Evolutionary conservation across 2,329 filamentous ascomycete genomes (phyloP).

Genomic region (Zymoseptoria crescenta): DNA sequence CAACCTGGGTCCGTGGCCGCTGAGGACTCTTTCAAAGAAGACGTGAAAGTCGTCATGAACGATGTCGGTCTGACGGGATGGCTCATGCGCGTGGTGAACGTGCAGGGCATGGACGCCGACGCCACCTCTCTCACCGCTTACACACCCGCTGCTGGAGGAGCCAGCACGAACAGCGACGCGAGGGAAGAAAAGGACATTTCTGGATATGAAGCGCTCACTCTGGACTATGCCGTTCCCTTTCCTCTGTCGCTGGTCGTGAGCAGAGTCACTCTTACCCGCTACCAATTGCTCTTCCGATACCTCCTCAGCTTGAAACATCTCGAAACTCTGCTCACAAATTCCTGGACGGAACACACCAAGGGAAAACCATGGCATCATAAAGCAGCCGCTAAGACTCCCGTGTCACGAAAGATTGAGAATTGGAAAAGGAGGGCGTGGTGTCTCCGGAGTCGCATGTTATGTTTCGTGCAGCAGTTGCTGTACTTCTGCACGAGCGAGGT

Average conservation of each 20-base stretch:
- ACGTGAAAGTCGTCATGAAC: slow-evolving; percentile 96
- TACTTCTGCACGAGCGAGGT: slow-evolving; percentile 98
- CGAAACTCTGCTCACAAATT: slow-evolving; percentile 75
- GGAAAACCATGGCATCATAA: slow-evolving; percentile 69
- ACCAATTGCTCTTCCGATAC: slow-evolving; percentile 93
- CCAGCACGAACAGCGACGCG: slow-evolving; percentile 35
- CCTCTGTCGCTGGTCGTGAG: slow-evolving; percentile 92
- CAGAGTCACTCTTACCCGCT: slow-evolving; percentile 91
- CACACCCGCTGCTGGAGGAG: slow-evolving; percentile 53
- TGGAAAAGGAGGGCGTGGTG: slow-evolving; percentile 95
- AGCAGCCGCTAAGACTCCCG: slow-evolving; percentile 47
- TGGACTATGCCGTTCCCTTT: slow-evolving; percentile 92
- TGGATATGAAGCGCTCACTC: slow-evolving; percentile 85
- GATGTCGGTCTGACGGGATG: slow-evolving; percentile 87
- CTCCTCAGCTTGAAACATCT: slow-evolving; percentile 82
- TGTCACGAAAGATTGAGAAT: slow-evolving; percentile 59
- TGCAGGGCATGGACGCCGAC: slow-evolving; percentile 77
- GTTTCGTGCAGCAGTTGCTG: slow-evolving; percentile 91
- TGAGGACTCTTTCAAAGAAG: slow-evolving; percentile 94
- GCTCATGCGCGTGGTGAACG: slow-evolving; percentile 91
- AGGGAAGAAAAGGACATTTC: slow-evolving; percentile 80
- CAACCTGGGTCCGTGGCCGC: slow-evolving; percentile 92
- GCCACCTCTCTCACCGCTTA: slow-evolving; percentile 50
- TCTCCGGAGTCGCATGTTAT: slow-evolving; percentile 83
- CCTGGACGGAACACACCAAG: slow-evolving; percentile 86